Conservation (phyloP, 2,329 filamentous ascomycete species). For the Pyricularia sp. region DNA sequence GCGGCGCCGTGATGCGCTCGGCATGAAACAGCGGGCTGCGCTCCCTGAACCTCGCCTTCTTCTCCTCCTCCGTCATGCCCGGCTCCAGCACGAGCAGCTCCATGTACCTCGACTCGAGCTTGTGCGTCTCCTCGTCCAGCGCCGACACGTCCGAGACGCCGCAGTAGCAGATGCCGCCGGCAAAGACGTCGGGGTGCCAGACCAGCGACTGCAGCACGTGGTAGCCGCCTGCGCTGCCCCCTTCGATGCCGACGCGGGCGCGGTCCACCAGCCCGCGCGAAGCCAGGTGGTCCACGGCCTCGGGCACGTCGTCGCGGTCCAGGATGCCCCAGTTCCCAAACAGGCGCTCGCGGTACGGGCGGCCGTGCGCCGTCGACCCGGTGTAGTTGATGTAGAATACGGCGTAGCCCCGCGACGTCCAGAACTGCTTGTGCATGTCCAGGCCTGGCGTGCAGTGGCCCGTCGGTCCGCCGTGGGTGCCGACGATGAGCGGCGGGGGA, state of each 20-base stretch:
- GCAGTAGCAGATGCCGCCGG: constrained; percentile 34
- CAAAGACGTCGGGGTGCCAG: constrained; percentile 31
- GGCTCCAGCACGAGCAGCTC: constrained; percentile 26
- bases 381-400: constrained; percentile 37
- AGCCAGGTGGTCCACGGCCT: constrained; percentile 29
- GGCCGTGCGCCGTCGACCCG: constrained; percentile 37
- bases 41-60: constrained; percentile 26
- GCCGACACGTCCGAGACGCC: constrained; percentile 37
- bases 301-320: constrained; percentile 36
- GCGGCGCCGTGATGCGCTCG: constrained; percentile 31
- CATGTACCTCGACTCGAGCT: constrained; percentile 42
- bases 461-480: constrained; percentile 39
- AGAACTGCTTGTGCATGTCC: constrained; percentile 29
- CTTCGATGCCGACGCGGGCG: constrained; percentile 13
- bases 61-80: constrained; percentile 26
- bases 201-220: constrained; percentile 35
- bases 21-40: constrained; percentile 36
- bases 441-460: constrained; percentile 28
- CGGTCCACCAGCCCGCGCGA: constrained; percentile 10
- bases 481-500: constrained; percentile 35
- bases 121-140: constrained; percentile 35
- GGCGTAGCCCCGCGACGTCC: constrained; percentile 40
- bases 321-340: constrained; percentile 34
- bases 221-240: constrained; percentile 40
- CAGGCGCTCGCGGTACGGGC: constrained; percentile 33